Conservation (phyloP, 805 yeast species). For the Naumovozyma dairenensis region DNA sequence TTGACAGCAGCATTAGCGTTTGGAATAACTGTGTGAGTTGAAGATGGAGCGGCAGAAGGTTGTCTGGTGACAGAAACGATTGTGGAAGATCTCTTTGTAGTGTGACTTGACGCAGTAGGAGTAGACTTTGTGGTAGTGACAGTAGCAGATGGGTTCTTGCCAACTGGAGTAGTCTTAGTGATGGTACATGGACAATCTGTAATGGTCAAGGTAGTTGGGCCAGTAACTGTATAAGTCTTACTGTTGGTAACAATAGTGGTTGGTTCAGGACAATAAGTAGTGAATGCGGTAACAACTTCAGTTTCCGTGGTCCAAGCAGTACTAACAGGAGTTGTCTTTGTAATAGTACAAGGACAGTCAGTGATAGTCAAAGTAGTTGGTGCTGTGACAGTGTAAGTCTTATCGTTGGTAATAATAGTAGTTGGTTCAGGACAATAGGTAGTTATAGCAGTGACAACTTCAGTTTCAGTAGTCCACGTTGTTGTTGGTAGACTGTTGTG, state of each 20-base stretch:
- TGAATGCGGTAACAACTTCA: constrained; percentile 53
- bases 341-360: constrained; percentile 73
- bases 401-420: constrained; percentile 50
- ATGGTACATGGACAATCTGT: constrained; percentile 80
- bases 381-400: constrained; percentile 64
- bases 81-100: constrained; percentile 4
- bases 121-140: constrained; percentile 2
- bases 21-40: constrained; percentile 1
- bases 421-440: constrained; percentile 81
- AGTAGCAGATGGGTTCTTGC: constrained; percentile 1
- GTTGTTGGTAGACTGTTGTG: too few relatives aligned
- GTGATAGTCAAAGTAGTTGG: constrained; percentile 80
- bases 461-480: constrained; percentile 11
- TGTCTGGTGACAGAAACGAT: too few relatives aligned
- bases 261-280: constrained; percentile 75
- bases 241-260: constrained; percentile 57
- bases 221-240: constrained; percentile 63
- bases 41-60: constrained; percentile 5
- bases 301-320: constrained; percentile 7
- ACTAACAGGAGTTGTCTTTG: constrained; percentile 10
- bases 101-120: constrained; percentile 1
- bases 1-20: constrained; percentile 8
- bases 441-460: constrained; percentile 59
- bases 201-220: constrained; percentile 72
- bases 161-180: constrained; percentile 9